Percentiles rank a stretch among this genome's conserved stretches.
Evolutionary conservation across 176 grass and related monocot species (phyloP).

Genomic region (Oryza nivara): DNA sequence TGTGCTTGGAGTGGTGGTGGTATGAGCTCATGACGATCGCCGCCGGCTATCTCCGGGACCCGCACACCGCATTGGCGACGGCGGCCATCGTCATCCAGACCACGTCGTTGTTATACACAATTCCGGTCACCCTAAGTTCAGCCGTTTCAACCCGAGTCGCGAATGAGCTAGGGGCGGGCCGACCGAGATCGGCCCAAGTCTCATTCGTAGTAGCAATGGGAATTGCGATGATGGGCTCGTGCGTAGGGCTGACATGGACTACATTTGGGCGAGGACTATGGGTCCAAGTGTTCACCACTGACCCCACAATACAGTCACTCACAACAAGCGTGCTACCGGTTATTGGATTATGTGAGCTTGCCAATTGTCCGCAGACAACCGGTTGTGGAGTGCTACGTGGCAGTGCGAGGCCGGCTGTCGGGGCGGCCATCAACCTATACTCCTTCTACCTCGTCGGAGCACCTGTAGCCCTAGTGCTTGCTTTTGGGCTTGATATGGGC

Average conservation of each 20-base stretch:
- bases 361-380: slow-evolving; percentile 36
- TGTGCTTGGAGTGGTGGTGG: slow-evolving; percentile 52
- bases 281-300: slow-evolving; percentile 28
- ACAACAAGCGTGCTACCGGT: slow-evolving; percentile 18
- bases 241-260: not conserved
- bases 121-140: slow-evolving; percentile 19
- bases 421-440: not conserved
- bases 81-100: slow-evolving; percentile 36
- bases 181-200: not conserved
- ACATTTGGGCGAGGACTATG: not conserved
- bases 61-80: slow-evolving; percentile 2
- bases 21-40: slow-evolving; percentile 44
- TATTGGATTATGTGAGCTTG: slow-evolving; percentile 41
- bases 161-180: slow-evolving; percentile 20
- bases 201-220: not conserved
- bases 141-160: slow-evolving; percentile 19
- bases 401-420: not conserved
- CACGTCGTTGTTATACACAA: slow-evolving; percentile 18
- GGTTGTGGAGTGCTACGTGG: slow-evolving; percentile 37
- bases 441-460: not conserved
- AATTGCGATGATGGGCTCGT: not conserved
- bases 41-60: slow-evolving; percentile 6
- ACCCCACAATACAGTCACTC: slow-evolving; percentile 28
- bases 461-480: slow-evolving; percentile 6
- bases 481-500: not conserved